A percentile compares a stretch with the other conserved stretches of the same genome.
Evolutionary conservation across 2,329 filamentous ascomycete species (phyloP).

Genomic region (Cercospora sesami): DNA sequence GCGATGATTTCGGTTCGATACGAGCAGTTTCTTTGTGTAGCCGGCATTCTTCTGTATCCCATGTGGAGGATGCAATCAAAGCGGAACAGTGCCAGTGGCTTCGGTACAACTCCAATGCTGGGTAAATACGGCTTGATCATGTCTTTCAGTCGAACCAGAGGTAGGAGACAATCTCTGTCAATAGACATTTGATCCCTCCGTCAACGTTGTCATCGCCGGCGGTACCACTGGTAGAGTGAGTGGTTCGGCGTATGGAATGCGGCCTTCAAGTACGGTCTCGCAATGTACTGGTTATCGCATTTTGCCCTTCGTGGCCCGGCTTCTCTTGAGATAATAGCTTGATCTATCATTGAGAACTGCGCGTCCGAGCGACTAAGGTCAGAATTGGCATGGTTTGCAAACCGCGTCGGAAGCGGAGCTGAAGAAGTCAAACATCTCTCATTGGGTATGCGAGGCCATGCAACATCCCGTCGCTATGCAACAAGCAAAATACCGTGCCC

Average conservation of each 20-base stretch:
- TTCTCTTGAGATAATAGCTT: not conserved
- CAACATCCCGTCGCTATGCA: slow-evolving; percentile 1
- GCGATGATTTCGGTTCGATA: not conserved
- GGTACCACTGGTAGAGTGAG: not conserved
- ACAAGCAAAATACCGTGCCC: not conserved
- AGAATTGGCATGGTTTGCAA: not conserved
- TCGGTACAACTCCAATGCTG: not conserved
- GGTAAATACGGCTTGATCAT: not conserved
- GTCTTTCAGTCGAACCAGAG: not conserved
- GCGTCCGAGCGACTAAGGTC: not conserved
- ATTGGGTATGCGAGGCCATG: not conserved
- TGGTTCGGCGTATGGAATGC: not conserved
- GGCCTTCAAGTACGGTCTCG: too few relatives aligned
- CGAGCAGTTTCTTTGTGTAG: not conserved
- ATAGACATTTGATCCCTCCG: too few relatives aligned
- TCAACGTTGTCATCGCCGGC: not conserved
- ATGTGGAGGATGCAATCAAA: not conserved
- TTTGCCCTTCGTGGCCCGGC: not conserved
- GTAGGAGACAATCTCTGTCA: not conserved
- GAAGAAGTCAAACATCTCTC: not conserved
- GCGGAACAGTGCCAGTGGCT: not conserved
- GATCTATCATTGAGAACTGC: not conserved
- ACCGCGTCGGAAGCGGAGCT: not conserved
- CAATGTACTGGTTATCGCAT: too few relatives aligned
- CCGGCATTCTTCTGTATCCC: not conserved